Percentiles rank a stretch among this genome's conserved stretches.
phyloP scores from a whole-genome alignment of 169 alveolate genomes.

The Cryptosporidium muris region DNA sequence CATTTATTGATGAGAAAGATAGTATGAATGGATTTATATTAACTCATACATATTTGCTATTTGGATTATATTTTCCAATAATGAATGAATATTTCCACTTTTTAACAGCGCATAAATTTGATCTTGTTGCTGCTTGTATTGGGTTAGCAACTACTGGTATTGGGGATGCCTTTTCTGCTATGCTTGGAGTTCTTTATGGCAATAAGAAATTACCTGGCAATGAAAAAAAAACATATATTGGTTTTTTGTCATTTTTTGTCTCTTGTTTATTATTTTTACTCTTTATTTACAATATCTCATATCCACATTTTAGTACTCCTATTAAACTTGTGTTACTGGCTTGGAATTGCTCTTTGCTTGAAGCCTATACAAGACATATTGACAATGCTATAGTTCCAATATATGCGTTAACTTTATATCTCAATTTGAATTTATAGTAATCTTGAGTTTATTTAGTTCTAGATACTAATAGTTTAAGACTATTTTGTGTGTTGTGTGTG shows the following conservation, averaged over 20 bases:
- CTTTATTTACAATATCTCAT: neutral
- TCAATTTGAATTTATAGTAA: conserved; percentile 27
- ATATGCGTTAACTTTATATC: conserved; percentile 42
- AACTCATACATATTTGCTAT: conserved; percentile 44
- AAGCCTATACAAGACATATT: conserved; percentile 53
- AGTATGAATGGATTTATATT: conserved; percentile 18
- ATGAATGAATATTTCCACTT: conserved; percentile 18
- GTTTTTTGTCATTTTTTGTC: conserved; percentile 33
- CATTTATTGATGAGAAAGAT: conserved; percentile 53
- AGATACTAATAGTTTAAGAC: too few species aligned
- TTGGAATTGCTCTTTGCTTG: conserved; percentile 44
- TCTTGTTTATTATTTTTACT: conserved; percentile 8
- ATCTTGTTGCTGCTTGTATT: conserved; percentile 39
- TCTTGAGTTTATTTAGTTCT: too few species aligned
- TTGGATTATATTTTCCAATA: conserved; percentile 56
- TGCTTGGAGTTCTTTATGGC: conserved; percentile 35
- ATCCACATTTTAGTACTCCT: neutral
- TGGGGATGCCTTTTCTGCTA: conserved; percentile 68
- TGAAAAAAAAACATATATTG: conserved; percentile 30
- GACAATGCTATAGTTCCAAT: conserved; percentile 57
- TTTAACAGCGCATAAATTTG: neutral
- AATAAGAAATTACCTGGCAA: conserved; percentile 28
- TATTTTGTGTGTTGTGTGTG: too few species aligned
- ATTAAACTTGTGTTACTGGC: conserved; percentile 3
- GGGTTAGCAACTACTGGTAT: conserved; percentile 61